These are phyloP conservation scores for Inga laurina DNA, from an alignment of 306 rosid genomes.

Conservation along the genomic window DNA sequence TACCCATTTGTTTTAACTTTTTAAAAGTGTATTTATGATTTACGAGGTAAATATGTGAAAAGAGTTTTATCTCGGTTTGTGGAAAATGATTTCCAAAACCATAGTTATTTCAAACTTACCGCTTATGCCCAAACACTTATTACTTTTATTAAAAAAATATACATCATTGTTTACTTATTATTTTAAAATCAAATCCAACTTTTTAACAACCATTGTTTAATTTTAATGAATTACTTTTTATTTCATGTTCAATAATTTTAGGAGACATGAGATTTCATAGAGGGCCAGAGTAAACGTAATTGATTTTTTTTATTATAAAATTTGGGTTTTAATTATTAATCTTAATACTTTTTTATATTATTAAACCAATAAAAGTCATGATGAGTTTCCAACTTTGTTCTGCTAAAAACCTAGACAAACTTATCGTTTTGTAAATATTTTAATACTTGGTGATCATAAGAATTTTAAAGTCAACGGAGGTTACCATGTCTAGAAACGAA, in stretches of 20 bases:
- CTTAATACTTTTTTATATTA: background rate
- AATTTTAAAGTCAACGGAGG: background rate
- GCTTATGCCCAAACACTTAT: too few relatives aligned
- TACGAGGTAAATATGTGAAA: rapidly evolving
- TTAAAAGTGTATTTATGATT: too few relatives aligned
- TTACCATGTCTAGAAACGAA: background rate
- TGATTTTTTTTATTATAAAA: background rate
- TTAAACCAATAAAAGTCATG: background rate
- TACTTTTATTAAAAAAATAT: background rate
- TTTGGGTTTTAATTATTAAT: background rate
- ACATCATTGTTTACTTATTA: background rate
- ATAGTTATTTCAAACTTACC: background rate
- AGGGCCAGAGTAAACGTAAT: background rate
- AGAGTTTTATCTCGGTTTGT: too few relatives aligned
- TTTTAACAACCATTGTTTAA: background rate
- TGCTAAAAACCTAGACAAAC: background rate
- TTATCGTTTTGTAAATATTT: background rate
- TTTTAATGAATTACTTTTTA: background rate
- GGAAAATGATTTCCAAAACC: too few relatives aligned
- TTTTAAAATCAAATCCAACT: background rate
- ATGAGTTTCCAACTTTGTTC: background rate
- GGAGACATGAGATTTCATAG: background rate
- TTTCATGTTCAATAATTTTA: background rate
- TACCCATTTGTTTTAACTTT: too few relatives aligned
- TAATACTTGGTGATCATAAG: background rate